Evolutionary conservation across 805 yeast species (phyloP).

Genomic region (Nakazawaea ishiwadae): DNA sequence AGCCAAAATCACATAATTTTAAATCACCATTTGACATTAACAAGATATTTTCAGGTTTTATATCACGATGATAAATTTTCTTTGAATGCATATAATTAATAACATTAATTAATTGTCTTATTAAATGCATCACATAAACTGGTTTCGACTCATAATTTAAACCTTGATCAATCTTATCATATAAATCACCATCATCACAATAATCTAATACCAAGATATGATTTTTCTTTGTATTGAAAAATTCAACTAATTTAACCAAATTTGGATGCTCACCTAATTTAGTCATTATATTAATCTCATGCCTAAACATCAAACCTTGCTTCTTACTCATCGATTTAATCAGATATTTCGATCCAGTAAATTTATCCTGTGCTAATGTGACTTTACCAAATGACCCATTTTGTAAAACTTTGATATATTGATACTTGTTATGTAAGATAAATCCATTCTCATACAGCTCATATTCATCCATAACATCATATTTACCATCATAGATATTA

Average conservation of each 20-base stretch:
- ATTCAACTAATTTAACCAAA: constrained; percentile 54
- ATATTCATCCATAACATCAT: constrained; percentile 30
- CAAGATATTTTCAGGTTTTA: constrained; percentile 69
- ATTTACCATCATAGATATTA: background rate
- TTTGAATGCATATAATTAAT: constrained; percentile 49
- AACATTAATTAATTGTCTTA: constrained; percentile 49
- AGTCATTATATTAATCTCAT: constrained; percentile 45
- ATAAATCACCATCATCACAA: constrained; percentile 62
- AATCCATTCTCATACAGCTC: constrained; percentile 34
- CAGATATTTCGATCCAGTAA: constrained; percentile 36
- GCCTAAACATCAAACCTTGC: constrained; percentile 44
- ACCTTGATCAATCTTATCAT: constrained; percentile 55
- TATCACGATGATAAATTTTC: constrained; percentile 65
- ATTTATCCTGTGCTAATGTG: constrained; percentile 41
- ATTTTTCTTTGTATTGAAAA: constrained; percentile 48
- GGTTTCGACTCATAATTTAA: too few species aligned
- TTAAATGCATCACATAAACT: constrained; percentile 19
- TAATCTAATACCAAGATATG: constrained; percentile 61
- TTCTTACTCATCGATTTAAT: constrained; percentile 49
- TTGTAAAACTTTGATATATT: constrained; percentile 40
- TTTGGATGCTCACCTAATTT: constrained; percentile 42
- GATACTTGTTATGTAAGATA: constrained; percentile 35
- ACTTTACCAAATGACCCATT: constrained; percentile 63
- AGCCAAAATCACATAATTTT: constrained; percentile 74
- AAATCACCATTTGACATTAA: constrained; percentile 45